Evolutionary conservation across 495 filamentous ascomycete genomes (phyloP), one percentile per base, ranked within the genome.

Genomic region (Hypoxylon lenormandii): DNA sequence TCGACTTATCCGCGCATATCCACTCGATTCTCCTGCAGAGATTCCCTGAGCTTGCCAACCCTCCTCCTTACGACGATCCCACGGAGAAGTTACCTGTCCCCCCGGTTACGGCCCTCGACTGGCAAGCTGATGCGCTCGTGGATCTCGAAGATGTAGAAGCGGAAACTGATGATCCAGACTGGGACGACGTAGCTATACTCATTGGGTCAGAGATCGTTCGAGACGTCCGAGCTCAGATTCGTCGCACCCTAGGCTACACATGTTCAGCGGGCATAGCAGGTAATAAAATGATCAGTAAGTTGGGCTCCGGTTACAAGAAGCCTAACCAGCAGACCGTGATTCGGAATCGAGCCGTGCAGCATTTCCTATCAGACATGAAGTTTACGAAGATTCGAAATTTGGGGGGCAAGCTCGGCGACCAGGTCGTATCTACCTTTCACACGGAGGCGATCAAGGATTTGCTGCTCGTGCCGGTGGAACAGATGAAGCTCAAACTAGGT

Each of bases 381-480:
- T 96, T 97, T 76, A 97, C 96, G 28, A 96, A 97, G 81, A 96
- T 98, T 45, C 86, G 95, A 33, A 97, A 94, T 80, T 83, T 98
- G 4, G 96, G 95, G 38, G 95, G 95, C n/a, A 98, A 98, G 80
- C 80, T 98, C 16, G 95, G 95, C 23, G 92, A 95, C 52, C 89
- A 96, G 69, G 87, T 97, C 45, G 87, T 86, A 16, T 82, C 89
- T 11, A 79, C 78, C 22, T 98, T 96, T 79, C 85, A 86, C 54
- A 97, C 93, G 3, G 93, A 97, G 53, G 79, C 87, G 21, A 88
- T 98, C 43, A 85, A 86, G 38, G 91, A 96, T 21, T 82, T 98
- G 26, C 82, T 97, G 5, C 76, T 80, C 8, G 85, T 94, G 8
- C 73, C 93, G 0, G 71, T 96, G 13, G 90, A 94, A 59, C 91